Conservation (phyloP, 495 filamentous ascomycete species). For the Baudoinia panamericana region DNA sequence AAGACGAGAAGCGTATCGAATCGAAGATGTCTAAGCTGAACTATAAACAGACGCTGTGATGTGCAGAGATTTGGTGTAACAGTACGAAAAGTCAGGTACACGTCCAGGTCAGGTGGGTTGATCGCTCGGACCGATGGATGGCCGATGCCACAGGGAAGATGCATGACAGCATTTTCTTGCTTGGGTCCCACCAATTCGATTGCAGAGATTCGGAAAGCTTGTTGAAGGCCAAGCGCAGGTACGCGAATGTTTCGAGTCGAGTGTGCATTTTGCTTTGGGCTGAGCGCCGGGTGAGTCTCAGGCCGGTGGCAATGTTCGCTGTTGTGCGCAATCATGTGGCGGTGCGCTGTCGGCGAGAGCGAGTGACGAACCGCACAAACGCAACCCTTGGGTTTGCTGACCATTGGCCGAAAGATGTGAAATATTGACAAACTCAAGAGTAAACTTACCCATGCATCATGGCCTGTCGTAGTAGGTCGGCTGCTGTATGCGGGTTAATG, state of each 20-base stretch:
- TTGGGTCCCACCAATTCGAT: too few relatives aligned
- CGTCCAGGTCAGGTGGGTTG: background rate
- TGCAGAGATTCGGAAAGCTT: too few relatives aligned
- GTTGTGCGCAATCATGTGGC: background rate
- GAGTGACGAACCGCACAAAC: constrained; percentile 2
- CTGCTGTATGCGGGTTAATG: constrained; percentile 37
- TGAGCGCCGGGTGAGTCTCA: too few relatives aligned
- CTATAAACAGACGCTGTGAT: background rate
- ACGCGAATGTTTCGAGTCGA: background rate
- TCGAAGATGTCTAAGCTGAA: background rate
- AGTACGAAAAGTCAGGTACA: background rate
- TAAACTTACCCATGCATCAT: constrained; percentile 36
- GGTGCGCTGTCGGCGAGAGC: background rate
- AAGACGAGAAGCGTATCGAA: constrained; percentile 3
- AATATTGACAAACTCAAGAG: constrained; percentile 11
- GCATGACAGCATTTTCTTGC: too few relatives aligned
- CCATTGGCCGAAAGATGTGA: background rate
- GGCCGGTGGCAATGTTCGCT: background rate
- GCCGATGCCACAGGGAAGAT: too few relatives aligned
- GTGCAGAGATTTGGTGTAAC: background rate
- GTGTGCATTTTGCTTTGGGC: too few relatives aligned
- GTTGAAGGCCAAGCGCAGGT: background rate
- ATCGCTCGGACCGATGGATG: too few relatives aligned
- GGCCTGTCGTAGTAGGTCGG: constrained; percentile 42
- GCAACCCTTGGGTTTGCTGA: constrained; percentile 1